Base-by-base conservation (phyloP, 2,329 filamentous ascomycete species). In the Thielaviopsis cerberus region DNA sequence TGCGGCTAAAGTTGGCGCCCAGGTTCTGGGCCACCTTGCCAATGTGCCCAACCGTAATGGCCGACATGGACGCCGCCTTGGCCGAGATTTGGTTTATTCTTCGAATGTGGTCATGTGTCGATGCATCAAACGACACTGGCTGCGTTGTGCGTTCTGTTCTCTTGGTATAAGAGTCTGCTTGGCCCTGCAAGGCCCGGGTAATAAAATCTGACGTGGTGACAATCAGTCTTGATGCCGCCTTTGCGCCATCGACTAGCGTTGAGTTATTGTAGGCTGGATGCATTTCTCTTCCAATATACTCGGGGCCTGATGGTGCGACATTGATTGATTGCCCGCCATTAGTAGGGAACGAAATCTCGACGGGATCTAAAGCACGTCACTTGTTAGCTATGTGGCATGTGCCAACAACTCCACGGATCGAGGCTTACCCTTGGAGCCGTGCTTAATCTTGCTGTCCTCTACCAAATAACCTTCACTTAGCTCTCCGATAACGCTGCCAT, bases 191-290 rank as follows among this genome's bases (percentile, higher is more conserved):
- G 57, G 84, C 80, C 67, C 86, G 89, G 64, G 87, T 82, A 53
- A 97, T 74, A 63, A 86, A 83, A 62, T 82, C 80, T 24, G 88
- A 91, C 7, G 86, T 86, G 0, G 91, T 95, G 48, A 98, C 88
- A 63, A 98, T 88, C 20, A 98, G 76, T 4, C 90, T 86, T 1
- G 92, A 97, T 1, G 91, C 92, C 22, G 84, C 86, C 5, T 85
- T 85, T 1, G 92, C 91, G 63, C 87, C 88, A 61, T 88, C 85
- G 15, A 98, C 91, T 22, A 98, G 74, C 20, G 83, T 81, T 0
- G 88, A 94, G 67, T 87, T 85, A 66, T 86, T 82, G 72, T 96
- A 98, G n/a, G 88, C 86, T 0, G 92, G 92, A 66, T 97, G 90
- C 65, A 86, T 77, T 50, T 87, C 78, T 73, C 86, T 80, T 59